phyloP scores from a whole-genome alignment of 305 asterid species.

The Fraxinus platypoda region DNA sequence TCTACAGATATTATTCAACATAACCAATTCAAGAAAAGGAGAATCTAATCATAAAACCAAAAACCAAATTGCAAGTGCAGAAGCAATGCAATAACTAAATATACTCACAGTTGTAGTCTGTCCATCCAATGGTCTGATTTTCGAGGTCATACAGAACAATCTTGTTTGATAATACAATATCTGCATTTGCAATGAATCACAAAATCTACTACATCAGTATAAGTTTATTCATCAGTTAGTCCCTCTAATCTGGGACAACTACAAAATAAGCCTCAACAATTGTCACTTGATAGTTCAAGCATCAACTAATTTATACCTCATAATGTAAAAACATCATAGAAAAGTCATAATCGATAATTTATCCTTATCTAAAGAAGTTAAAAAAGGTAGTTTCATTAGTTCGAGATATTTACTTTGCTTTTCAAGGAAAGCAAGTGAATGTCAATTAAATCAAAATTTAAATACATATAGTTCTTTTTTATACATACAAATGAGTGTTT shows the following conservation, averaged over 20 bases:
- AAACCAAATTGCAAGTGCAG: neutral
- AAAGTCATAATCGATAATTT: neutral
- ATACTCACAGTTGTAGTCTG: slow-evolving; percentile 58
- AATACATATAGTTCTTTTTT: neutral
- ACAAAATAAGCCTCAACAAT: neutral
- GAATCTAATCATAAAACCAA: neutral
- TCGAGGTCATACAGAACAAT: slow-evolving; percentile 60
- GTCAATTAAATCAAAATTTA: neutral
- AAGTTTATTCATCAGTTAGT: slow-evolving; percentile 3
- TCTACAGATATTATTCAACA: neutral
- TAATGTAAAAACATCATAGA: neutral
- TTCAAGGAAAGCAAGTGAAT: neutral
- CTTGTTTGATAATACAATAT: slow-evolving; percentile 52
- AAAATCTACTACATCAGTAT: neutral
- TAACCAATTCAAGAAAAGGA: neutral
- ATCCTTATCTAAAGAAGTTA: neutral
- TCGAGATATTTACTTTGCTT: neutral
- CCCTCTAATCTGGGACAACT: neutral
- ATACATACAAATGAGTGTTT: neutral
- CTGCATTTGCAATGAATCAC: slow-evolving; percentile 31
- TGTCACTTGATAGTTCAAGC: neutral
- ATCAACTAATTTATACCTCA: neutral
- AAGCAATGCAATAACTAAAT: slow-evolving; percentile 9
- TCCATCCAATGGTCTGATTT: slow-evolving; percentile 65
- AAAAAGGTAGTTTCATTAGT: neutral